These are phyloP conservation scores for Lophiotrema nucula DNA, from an alignment of 495 filamentous ascomycete genomes.

Conservation along the genomic window DNA sequence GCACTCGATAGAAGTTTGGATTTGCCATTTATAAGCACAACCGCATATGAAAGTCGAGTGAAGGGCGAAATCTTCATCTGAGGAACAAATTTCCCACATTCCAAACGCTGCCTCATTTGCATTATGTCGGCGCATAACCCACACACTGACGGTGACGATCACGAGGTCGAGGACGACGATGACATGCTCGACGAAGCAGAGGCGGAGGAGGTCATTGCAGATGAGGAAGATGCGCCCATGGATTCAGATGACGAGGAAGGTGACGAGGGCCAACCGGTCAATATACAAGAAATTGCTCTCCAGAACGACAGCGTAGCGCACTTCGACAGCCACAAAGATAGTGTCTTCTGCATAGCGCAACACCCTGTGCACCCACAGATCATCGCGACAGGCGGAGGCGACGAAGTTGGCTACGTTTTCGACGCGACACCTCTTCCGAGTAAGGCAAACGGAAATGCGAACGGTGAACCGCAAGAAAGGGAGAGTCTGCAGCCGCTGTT, in stretches of 20 bases:
- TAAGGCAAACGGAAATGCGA: slow-evolving; percentile 10
- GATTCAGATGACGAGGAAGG: slow-evolving; percentile 65
- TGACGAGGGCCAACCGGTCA: slow-evolving; percentile 16
- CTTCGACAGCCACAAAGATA: slow-evolving; percentile 85
- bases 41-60: no score
- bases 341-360: slow-evolving; percentile 88
- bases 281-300: slow-evolving; percentile 62
- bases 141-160: slow-evolving; percentile 15
- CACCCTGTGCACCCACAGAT: slow-evolving; percentile 78
- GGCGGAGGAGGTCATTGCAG: slow-evolving; percentile 42
- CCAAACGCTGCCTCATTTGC: no score
- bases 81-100: no score
- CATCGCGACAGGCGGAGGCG: slow-evolving; percentile 81
- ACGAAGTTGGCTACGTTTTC: slow-evolving; percentile 83
- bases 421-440: slow-evolving; percentile 60
- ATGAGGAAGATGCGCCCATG: slow-evolving; percentile 46
- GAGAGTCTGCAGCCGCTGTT: slow-evolving; percentile 61
- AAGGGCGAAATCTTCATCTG: no score
- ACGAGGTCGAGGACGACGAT: slow-evolving; percentile 31
- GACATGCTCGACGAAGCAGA: slow-evolving; percentile 43
- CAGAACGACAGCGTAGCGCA: slow-evolving; percentile 90
- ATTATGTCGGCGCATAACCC: slow-evolving; percentile 34
- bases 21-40: slow-evolving; percentile 26
- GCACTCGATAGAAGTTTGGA: no score
- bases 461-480: slow-evolving; percentile 57